phyloP scores from a whole-genome alignment of 2,329 filamentous ascomycete species.

The Cercospora sp. region DNA sequence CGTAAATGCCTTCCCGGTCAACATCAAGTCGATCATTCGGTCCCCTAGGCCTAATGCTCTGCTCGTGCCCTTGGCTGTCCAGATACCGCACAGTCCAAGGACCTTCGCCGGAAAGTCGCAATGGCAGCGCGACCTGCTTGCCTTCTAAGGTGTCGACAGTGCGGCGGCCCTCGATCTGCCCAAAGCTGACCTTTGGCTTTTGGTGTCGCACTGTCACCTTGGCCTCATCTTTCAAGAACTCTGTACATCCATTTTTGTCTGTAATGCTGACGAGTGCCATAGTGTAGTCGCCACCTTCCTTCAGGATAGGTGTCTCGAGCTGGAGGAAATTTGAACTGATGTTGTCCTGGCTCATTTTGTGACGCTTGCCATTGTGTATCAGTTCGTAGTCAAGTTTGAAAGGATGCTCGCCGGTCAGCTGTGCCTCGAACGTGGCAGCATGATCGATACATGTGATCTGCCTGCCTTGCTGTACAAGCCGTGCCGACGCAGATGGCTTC shows the following conservation, averaged over 20 bases:
- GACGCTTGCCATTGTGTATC: constrained; percentile 82
- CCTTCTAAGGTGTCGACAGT: constrained; percentile 75
- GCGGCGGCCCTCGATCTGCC: constrained; percentile 77
- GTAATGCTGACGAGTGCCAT: constrained; percentile 82
- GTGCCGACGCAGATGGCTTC: constrained; percentile 84
- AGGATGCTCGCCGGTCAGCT: constrained; percentile 77
- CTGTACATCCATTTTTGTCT: constrained; percentile 83
- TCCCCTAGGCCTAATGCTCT: constrained; percentile 42
- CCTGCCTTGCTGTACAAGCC: constrained; percentile 59
- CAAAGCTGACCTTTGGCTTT: constrained; percentile 82
- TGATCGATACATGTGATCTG: constrained; percentile 81
- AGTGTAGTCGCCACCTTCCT: constrained; percentile 85
- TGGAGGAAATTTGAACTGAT: constrained; percentile 65
- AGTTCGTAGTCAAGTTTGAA: constrained; percentile 92
- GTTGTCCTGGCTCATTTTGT: constrained; percentile 63
- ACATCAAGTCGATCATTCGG: constrained; percentile 38
- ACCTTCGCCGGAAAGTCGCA: constrained; percentile 80
- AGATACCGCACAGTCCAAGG: constrained; percentile 81
- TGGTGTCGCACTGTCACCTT: constrained; percentile 87
- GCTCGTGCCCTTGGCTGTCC: constrained; percentile 41
- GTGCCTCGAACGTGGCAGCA: constrained; percentile 70
- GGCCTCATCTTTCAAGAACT: constrained; percentile 77
- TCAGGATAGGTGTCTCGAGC: constrained; percentile 73
- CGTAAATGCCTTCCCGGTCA: constrained; percentile 63
- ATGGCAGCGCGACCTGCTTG: constrained; percentile 69